phyloP scores from a whole-genome alignment of 108 stramenopile species.

The Nannochloropsis salina region DNA sequence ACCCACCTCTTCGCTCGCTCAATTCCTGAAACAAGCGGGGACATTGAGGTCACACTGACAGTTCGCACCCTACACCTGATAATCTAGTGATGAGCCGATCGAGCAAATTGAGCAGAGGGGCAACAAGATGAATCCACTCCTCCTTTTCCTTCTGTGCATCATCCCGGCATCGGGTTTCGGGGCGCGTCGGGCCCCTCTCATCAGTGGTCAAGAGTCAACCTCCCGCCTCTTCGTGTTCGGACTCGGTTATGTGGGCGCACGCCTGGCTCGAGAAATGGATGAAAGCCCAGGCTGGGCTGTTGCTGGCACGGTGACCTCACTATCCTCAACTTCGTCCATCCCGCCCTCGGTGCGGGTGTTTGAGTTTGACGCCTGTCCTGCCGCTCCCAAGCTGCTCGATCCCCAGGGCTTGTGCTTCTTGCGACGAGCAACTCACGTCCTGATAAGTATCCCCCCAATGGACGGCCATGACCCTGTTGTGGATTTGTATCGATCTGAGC shows the following conservation, averaged over 20 bases:
- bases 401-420: conserved; percentile 35
- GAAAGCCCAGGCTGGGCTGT: not conserved
- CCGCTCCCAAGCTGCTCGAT: conserved; percentile 29
- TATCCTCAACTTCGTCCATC: not conserved
- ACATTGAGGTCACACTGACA: no score
- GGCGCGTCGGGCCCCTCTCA: not conserved
- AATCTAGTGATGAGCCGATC: no score
- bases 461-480: conserved; percentile 43
- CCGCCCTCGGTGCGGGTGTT: conserved; percentile 9
- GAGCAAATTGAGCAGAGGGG: no score
- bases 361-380: conserved; percentile 36
- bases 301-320: not conserved
- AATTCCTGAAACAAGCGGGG: no score
- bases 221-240: conserved; percentile 52
- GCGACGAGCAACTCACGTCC: conserved; percentile 27
- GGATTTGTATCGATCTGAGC: conserved; percentile 27
- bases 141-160: not conserved
- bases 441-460: conserved; percentile 42
- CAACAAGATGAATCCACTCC: not conserved
- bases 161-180: not conserved
- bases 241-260: conserved; percentile 48
- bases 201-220: not conserved
- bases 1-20: no score
- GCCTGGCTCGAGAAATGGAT: conserved; percentile 39
- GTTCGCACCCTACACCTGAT: no score